Conservation (phyloP, 345 rosid species). For the Eucalyptus erythrocorys region DNA sequence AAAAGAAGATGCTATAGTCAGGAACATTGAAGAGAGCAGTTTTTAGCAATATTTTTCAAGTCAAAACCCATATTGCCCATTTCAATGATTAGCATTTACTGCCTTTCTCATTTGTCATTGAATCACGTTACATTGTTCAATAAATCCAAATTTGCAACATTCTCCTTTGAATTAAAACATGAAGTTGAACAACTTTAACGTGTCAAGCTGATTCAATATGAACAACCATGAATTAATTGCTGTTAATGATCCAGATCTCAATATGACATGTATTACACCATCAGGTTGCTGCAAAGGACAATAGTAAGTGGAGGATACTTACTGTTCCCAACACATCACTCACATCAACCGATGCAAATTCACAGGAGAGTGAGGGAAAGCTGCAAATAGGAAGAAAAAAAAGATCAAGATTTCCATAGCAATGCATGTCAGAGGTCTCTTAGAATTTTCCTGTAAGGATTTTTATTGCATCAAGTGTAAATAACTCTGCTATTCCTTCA, state of each 20-base stretch:
- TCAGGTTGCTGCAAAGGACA: neutral
- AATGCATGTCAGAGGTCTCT: neutral
- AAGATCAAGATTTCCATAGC: neutral
- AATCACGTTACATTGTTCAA: neutral
- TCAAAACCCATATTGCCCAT: neutral
- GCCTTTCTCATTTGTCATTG: neutral
- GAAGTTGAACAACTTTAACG: neutral
- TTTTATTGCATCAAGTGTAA: neutral
- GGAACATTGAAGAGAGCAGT: neutral
- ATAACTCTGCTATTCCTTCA: neutral
- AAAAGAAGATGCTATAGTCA: conserved; percentile 17
- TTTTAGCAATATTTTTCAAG: neutral
- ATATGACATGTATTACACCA: neutral
- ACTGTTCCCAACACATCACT: conserved; percentile 97
- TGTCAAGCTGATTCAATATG: neutral
- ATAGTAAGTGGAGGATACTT: conserved; percentile 27
- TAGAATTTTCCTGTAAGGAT: neutral
- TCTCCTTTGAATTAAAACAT: neutral
- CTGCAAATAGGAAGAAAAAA: conserved; percentile 25
- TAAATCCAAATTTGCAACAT: neutral
- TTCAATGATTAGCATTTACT: neutral
- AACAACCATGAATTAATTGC: neutral
- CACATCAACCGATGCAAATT: conserved; percentile 93
- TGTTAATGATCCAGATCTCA: neutral
- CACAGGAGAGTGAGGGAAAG: conserved; percentile 96